Base-by-base conservation (phyloP, 768 basidiomycete species). In the Nevesoporus exiguus region DNA sequence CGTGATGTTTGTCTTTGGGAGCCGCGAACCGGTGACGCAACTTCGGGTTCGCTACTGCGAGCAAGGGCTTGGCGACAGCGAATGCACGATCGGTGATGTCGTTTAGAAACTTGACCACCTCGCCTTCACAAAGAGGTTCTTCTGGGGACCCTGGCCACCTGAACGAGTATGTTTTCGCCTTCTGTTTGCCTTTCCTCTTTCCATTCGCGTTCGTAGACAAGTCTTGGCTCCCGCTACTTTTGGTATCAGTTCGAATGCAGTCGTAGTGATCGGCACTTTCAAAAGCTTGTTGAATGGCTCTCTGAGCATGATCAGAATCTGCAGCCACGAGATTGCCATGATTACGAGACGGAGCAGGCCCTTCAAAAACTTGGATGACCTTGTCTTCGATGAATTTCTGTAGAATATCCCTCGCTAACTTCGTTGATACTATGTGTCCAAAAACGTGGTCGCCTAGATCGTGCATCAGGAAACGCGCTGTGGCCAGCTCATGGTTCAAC, bases 371-470 rank as follows among this genome's bases (percentile, higher is more conserved):
- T 22, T 22, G 21, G 21, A 40, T 11, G 39, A 40, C 7, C 39
- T 40, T 9, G 39, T 22, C 39, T 11, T 40, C n/a, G 19, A 39
- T 19, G n/a, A 39, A 39, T 39, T 39, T 40, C 19, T 40, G 39
- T 4, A 40, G 22, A 9, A 40, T 22, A 21, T 21, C 21, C 2
- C 19, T 31, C 13, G 48, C 48, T 21, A 31, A 29, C 19, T 22
- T 5, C 14, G 48, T 49, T 2, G 48, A 49, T 7, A 49, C 48
- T 7, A 49, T 30, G 3, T 29, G 47, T 1, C 51, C 57, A 1
- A 58, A 41, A 1, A 53, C 36, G 2, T 58, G 58, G 21, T 59
- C 56, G 0, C 57, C 60, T 6, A 61, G 58, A 34, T 64, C 61
- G 2, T 57, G 11, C 31, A 49, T 34, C 14, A 59, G 24, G 17